Percentiles rank a stretch among this genome's conserved stretches.
phyloP scores from a whole-genome alignment of 148 eudicot genomes.

The Chenopodium album region DNA sequence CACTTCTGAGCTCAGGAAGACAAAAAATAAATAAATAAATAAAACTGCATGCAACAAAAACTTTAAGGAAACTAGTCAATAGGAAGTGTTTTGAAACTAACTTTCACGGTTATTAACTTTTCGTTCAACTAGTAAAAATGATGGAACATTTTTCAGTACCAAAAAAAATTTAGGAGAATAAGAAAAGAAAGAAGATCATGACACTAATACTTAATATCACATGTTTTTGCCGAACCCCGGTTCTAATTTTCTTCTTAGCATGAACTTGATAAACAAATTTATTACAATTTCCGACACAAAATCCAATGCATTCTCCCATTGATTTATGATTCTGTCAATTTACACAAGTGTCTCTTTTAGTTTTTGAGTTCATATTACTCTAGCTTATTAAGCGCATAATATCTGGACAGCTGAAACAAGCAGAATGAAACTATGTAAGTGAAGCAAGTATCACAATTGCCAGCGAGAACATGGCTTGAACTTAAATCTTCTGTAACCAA shows the following conservation, averaged over 20 bases:
- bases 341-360: not conserved
- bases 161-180: not conserved
- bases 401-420: not conserved
- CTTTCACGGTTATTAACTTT: not conserved
- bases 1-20: slow-evolving; percentile 2
- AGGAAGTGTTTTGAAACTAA: not conserved
- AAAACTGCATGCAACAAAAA: slow-evolving; percentile 3
- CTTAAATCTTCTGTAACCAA: not conserved
- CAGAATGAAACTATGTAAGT: not conserved
- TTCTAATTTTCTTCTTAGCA: not conserved
- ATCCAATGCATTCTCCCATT: not conserved
- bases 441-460: not conserved
- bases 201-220: not conserved
- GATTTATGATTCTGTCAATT: not conserved
- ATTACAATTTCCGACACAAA: not conserved
- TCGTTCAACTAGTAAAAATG: not conserved
- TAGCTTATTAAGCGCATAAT: no score
- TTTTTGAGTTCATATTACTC: not conserved
- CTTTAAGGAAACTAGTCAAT: not conserved
- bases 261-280: not conserved
- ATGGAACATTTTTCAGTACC: not conserved
- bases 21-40: not conserved
- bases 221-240: not conserved
- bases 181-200: not conserved
- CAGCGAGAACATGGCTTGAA: not conserved